Percentiles rank a stretch among this genome's conserved stretches.
These are phyloP conservation scores for Radiomyces spectabilis DNA, from an alignment of 192 early-diverging fungal species.

Conservation along the genomic window DNA sequence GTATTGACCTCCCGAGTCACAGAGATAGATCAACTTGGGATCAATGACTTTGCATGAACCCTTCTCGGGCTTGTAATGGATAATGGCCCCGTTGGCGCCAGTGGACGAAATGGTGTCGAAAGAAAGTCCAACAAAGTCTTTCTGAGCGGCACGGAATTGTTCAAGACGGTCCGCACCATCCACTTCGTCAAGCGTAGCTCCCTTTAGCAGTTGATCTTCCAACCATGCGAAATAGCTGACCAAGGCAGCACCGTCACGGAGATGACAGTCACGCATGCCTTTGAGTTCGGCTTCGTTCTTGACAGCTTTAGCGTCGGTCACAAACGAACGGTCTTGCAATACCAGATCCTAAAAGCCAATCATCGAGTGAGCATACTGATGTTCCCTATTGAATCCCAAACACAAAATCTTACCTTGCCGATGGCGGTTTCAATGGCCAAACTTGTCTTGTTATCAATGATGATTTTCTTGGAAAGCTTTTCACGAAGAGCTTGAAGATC, in stretches of 20 bases:
- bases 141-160: constrained; percentile 61
- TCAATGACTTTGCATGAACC: constrained; percentile 71
- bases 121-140: constrained; percentile 84
- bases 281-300: constrained; percentile 88
- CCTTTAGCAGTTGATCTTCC: constrained; percentile 76
- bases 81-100: constrained; percentile 95
- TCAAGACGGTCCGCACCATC: constrained; percentile 84
- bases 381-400: no score
- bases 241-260: constrained; percentile 85
- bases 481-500: constrained; percentile 39
- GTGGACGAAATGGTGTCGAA: constrained; percentile 96
- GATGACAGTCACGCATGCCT: constrained; percentile 88
- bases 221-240: constrained; percentile 90
- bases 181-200: constrained; percentile 70
- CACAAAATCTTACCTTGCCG: constrained; percentile 41
- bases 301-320: constrained; percentile 81
- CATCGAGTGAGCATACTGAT: no score
- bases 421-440: constrained; percentile 70
- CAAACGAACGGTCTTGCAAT: constrained; percentile 59
- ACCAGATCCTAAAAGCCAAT: no score
- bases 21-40: constrained; percentile 76
- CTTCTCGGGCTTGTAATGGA: constrained; percentile 92
- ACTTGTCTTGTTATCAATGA: constrained; percentile 60
- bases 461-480: constrained; percentile 36
- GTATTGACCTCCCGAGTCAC: constrained; percentile 97